These are phyloP conservation scores for Eleusine indica DNA, from an alignment of 176 grass and related monocot species.

Conservation along the genomic window DNA sequence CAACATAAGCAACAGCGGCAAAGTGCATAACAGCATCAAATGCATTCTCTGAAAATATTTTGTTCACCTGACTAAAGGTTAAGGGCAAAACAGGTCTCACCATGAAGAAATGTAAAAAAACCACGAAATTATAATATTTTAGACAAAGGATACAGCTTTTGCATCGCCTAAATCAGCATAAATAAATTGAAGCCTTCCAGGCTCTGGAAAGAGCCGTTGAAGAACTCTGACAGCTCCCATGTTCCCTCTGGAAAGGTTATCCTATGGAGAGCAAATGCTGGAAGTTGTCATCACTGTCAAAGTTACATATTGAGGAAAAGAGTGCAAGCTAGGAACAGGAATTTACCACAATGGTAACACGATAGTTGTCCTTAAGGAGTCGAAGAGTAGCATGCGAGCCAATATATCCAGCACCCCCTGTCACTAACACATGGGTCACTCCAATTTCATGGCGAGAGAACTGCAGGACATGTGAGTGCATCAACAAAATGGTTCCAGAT, in stretches of 20 bases:
- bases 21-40: conserved; percentile 99
- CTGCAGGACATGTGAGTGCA: conserved; percentile 48
- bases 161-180: conserved; percentile 94
- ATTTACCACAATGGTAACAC: conserved; percentile 99
- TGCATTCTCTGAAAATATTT: conserved; percentile 89
- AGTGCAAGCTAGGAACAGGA: conserved; percentile 18
- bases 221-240: conserved; percentile 85
- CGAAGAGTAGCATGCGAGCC: conserved; percentile 95
- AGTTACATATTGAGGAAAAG: neutral
- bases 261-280: conserved; percentile 51
- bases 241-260: conserved; percentile 98
- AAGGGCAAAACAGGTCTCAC: conserved; percentile 44
- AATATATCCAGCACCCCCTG: conserved; percentile 92
- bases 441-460: conserved; percentile 91
- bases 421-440: conserved; percentile 97
- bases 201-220: conserved; percentile 74
- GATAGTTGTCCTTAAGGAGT: conserved; percentile 80
- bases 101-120: neutral
- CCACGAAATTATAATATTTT: neutral
- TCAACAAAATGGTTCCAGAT: conserved; percentile 31
- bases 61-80: conserved; percentile 77
- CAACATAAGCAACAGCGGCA: conserved; percentile 98
- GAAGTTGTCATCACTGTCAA: conserved; percentile 12
- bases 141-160: conserved; percentile 77
- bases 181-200: conserved; percentile 96